Evolutionary conservation across 768 basidiomycete species (phyloP), one percentile per base, ranked within the genome.

Genomic region (Collybia sordida): DNA sequence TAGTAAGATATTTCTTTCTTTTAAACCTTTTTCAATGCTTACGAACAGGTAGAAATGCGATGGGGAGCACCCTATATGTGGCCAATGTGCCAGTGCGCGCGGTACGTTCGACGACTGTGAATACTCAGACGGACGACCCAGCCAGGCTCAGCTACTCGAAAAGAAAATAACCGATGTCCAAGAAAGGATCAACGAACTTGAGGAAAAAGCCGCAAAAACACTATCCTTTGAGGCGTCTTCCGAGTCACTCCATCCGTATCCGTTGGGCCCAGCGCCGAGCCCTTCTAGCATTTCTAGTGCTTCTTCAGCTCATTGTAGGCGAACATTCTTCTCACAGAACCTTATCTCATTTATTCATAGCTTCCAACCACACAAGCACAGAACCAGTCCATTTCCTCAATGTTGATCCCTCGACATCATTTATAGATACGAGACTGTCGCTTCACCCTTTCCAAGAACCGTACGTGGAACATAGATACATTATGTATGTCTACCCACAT

Each of bases 21-120:
- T 31, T 31, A 3, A 11, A 31, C 9, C 3, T 11, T 11, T 3
- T 31, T 31, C 31, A 12, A 14, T 11, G 14, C 11, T 31, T 48
- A 50, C 49, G 28, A 18, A 45, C 18, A 35, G 25, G 17, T 37
- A 82, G 86, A 82, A 81, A 72, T 89, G 87, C 55, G 86, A 89
- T 56, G 84, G 85, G n/a, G 63, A 60, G 2, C 80, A 80, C 49
- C 86, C 86, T 2, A 68, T 78, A 8, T 89, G 87, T 61, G 79
- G 80, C 1, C 85, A 82, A 38, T 89, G 87, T 67, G 3, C 31
- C 14, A 63, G 69, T 19, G 68, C 72, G 5, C 78, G 80, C 21
- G 79, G 82, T 35, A 79, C 82, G 50, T 74, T 73, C 21, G 85
- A 85, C 46, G 83, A 83, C 25, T 89, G 87, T 62, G 86, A 88